Evolutionary conservation across 108 stramenopile genomes (phyloP).

Genomic region (Cyclotella sp.): DNA sequence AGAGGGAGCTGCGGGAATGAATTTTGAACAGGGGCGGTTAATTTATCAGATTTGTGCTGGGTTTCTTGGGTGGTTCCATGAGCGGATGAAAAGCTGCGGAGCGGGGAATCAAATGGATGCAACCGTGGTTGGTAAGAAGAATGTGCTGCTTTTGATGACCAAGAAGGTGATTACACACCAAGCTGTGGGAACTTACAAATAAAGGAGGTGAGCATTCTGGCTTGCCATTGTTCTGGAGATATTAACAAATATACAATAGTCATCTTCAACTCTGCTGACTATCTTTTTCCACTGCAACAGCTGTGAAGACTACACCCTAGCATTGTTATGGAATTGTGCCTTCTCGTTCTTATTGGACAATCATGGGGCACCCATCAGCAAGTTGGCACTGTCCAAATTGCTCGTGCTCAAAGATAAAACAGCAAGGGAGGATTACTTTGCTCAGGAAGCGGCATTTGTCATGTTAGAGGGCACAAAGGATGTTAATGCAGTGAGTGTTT

Average conservation of each 20-base stretch:
- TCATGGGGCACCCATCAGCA: constrained; percentile 73
- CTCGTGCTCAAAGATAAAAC: constrained; percentile 67
- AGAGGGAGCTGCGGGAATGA: constrained; percentile 49
- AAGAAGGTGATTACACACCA: constrained; percentile 78
- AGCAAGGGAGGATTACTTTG: constrained; percentile 83
- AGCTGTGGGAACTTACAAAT: constrained; percentile 63
- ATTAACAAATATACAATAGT: not conserved
- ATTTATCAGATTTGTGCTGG: constrained; percentile 19
- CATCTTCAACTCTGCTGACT: not conserved
- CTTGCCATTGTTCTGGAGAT: not conserved
- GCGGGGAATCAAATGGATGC: constrained; percentile 4
- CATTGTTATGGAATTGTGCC: constrained; percentile 81
- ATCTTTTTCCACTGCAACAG: constrained; percentile 5
- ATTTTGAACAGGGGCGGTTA: constrained; percentile 17
- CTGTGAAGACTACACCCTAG: constrained; percentile 70
- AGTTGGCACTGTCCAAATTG: constrained; percentile 72
- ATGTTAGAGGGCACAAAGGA: constrained; percentile 75
- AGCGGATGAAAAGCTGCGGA: not conserved
- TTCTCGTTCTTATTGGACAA: constrained; percentile 28
- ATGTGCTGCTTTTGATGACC: constrained; percentile 52
- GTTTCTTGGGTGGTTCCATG: not conserved
- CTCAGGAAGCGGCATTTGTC: constrained; percentile 84
- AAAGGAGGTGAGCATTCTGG: constrained; percentile 23
- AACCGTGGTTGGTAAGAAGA: not conserved
- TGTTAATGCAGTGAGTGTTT: constrained; percentile 63